Evolutionary conservation across 768 basidiomycete genomes (phyloP), one percentile per base, ranked within the genome.

Genomic region (Macrolepiota fuliginosa): DNA sequence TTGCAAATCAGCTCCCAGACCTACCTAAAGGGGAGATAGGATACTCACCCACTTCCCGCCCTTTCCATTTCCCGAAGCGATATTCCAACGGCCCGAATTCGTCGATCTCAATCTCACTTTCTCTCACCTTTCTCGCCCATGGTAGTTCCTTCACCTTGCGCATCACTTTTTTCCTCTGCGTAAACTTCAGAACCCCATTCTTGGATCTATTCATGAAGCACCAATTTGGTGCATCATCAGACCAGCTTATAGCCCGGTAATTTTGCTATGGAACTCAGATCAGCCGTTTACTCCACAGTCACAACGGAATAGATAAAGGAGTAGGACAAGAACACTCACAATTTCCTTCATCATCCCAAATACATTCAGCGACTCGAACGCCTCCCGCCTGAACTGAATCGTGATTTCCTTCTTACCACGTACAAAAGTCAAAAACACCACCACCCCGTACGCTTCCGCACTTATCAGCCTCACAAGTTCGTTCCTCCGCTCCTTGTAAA

Each of bases 1-100:
- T n/a, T 25, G 6, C 19, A 4, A 39, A 39, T 54, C 36, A 54
- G 22, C 19, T 2, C 19, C 37, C 19, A 39, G 13, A 24, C 6
- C 7, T 22, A 2, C n/a, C 10, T 12, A 2, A 10, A 22, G 15
- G n/a, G 9, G 11, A 39, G 19, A 39, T 5, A 15, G 7, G 19
- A 54, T 39, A 54, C 59, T 54, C 35, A 61, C 59, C 59, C 12
- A 61, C 59, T 46, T 61, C 53, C 19, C 32, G 52, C 4, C 59
- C 59, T 7, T 11, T 46, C 59, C 59, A 61, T 27, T 24, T 61
- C 15, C 51, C 50, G 45, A 29, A 54, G 10, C 51, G 37, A 24
- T 46, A 45, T 13, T 46, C 51, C n/a, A 54, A 17, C 9, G 40
- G 40, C 11, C 52, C 40, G 24, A 15, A 15, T n/a, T 54, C 59